A percentile compares a stretch with the other conserved stretches of the same genome.
phyloP scores from a whole-genome alignment of 768 basidiomycete species.

The Leccinum truebloodii region DNA sequence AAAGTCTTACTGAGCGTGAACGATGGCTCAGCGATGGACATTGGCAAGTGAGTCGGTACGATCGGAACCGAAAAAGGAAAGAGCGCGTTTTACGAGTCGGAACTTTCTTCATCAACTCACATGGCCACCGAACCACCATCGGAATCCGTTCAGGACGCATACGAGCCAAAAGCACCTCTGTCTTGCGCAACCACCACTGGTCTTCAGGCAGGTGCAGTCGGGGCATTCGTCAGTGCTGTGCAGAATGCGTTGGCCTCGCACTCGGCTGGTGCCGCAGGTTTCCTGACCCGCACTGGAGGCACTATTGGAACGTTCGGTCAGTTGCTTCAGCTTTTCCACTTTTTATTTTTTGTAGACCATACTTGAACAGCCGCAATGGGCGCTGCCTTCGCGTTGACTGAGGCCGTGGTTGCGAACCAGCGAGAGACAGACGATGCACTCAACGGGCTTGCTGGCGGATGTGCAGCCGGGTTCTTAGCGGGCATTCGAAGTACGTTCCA shows the following conservation, averaged over 20 bases:
- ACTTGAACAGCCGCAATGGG: slow-evolving; percentile 77
- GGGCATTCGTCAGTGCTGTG: slow-evolving; percentile 66
- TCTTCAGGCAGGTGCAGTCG: slow-evolving; percentile 65
- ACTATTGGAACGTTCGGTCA: slow-evolving; percentile 91
- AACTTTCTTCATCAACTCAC: slow-evolving; percentile 13
- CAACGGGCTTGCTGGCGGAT: slow-evolving; percentile 85
- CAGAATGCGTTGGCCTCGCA: slow-evolving; percentile 84
- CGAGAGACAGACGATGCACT: slow-evolving; percentile 76
- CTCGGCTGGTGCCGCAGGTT: slow-evolving; percentile 78
- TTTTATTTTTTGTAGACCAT: slow-evolving; percentile 6
- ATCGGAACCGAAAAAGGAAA: slow-evolving; percentile 26
- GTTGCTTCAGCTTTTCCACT: slow-evolving; percentile 25
- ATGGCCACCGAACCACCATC: slow-evolving; percentile 25
- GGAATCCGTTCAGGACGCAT: slow-evolving; percentile 25
- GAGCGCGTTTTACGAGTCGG: neutral
- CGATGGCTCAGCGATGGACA: slow-evolving; percentile 20
- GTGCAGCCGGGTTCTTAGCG: slow-evolving; percentile 91
- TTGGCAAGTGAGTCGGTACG: slow-evolving; percentile 11
- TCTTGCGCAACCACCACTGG: slow-evolving; percentile 57
- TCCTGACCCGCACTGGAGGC: slow-evolving; percentile 83
- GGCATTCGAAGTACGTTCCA: slow-evolving; percentile 69
- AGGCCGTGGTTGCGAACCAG: slow-evolving; percentile 78
- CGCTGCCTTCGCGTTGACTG: slow-evolving; percentile 80
- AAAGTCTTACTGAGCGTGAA: slow-evolving; percentile 45
- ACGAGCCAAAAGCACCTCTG: slow-evolving; percentile 55